Evolutionary conservation across 2,329 filamentous ascomycete species (phyloP), one percentile per base, ranked within the genome.

Genomic region (Cladosporium sp.): DNA sequence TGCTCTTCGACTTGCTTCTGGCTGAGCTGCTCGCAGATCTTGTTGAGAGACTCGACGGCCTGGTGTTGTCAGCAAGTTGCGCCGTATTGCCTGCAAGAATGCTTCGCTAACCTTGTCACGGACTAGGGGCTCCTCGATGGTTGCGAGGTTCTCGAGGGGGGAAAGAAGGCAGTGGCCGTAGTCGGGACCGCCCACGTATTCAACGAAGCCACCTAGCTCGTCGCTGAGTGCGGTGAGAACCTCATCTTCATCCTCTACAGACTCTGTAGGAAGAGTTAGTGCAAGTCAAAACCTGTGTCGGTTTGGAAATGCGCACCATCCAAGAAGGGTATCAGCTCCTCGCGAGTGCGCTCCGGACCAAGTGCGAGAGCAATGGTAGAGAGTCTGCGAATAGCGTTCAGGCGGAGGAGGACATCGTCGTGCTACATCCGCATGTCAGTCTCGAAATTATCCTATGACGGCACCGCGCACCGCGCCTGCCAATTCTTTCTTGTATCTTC

Each of bases 41-140:
- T 98, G 82, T 98, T 98, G 63, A 98, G 83, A 44, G 93, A 98
- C 72, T 98, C 95, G 69, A 98, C 93, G 60, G 93, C 93, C 92
- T 96, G 65, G 34, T 50, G 43, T 43, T 10, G 63, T 74, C 59
- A 74, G 68, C 54, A 51, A 43, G 18, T 28, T 28, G 22, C 22
- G 4, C 22, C 22, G 7, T 5, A 28, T 7, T 28, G 7, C 7
- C 22, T 28, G 7, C 22, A 28, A 5, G 22, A 28, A 28, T 28
- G 22, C 2, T n/a, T 22, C n/a, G 43, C 61, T 38, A 53, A 95
- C 92, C 87, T 98, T 98, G 77, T 98, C 93, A 67, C 93, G 83
- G 58, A 98, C 93, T 63, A 98, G 83, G 58, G 93, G 92, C 75
- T 98, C 93, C 74, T 98, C 93, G 74, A 98, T 98, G 59, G 92